Base-by-base conservation (phyloP, 164 flowering plant genomes). In the Taxillus chinensis region DNA sequence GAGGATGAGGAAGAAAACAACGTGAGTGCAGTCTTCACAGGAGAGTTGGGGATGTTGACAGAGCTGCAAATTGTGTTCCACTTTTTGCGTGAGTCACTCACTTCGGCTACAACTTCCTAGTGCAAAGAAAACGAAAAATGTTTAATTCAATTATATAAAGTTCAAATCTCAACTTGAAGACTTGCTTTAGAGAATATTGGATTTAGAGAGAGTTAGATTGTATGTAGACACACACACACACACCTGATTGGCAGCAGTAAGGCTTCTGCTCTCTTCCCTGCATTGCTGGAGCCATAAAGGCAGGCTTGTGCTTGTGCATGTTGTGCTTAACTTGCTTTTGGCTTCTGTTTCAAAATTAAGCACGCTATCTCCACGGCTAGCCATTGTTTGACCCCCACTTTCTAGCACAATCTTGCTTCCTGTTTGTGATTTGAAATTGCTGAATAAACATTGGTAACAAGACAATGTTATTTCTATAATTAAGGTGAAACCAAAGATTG, bases 31-130 rank as follows among this genome's bases (percentile, higher is more conserved):
- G 68, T 82, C 71, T 69, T 80, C 10, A 82, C 87, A 3, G 75
- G 62, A 37, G 67, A 65, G 13, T 75, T 51, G 17, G 69, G 73
- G 17, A 75, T 80, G 75, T 86, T 86, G 39, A 67, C 64, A 55
- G 93, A 78, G 60, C 59, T 78, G 80, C 95, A 81, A 45, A 71
- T 69, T 61, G 84, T 76, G 77, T 85, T 85, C 96, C 96, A 82
- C 73, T 57, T 57, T 57, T 38, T 57, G 43, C 41, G 39, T 9
- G 39, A 41, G 10, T 57, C 59, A 3, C 59, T 13, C 9, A 10
- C 11, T 51, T 51, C 27, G 59, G 14, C 14, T 53, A 48, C 13
- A 11, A 41, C 43, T 40, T 57, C 59, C 59, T 57, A n/a, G 41
- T 55, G 0, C 37, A 55, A 16, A 55, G 41, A 55, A 39, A 55